A percentile compares a stretch with the other conserved stretches of the same genome.
Evolutionary conservation across 2,329 filamentous ascomycete genomes (phyloP).

Genomic region (Hortaea sp.): DNA sequence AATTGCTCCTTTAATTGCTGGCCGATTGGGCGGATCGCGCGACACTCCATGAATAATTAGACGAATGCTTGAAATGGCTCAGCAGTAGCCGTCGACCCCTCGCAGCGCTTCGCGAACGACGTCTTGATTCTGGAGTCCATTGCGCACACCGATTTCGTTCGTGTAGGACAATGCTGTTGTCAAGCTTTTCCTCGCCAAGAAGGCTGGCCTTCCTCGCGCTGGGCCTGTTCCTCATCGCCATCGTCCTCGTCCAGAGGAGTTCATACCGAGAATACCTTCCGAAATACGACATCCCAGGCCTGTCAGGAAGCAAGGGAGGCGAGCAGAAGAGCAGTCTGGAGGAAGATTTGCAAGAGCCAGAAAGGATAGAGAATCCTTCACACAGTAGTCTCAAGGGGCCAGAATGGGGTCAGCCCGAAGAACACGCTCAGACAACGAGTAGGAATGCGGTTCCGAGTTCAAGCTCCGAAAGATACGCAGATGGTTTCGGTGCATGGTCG

Average conservation of each 20-base stretch:
- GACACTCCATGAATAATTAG: too few species aligned
- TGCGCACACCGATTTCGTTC: too few species aligned
- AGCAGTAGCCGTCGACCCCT: too few species aligned
- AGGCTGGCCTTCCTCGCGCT: conserved; percentile 28
- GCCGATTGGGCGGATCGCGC: too few species aligned
- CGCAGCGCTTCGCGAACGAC: too few species aligned
- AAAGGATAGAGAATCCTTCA: conserved; percentile 1
- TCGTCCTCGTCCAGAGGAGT: conserved; percentile 15
- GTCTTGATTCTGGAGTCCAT: too few species aligned
- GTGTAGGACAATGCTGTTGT: conserved; percentile 13
- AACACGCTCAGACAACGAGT: background rate
- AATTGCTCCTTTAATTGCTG: too few species aligned
- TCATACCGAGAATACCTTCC: conserved; percentile 15
- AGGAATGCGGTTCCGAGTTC: background rate
- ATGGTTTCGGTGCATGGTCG: background rate
- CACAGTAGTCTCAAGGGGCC: background rate
- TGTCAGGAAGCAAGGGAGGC: background rate
- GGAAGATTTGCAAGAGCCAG: conserved; percentile 3
- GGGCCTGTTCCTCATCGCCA: conserved; percentile 22
- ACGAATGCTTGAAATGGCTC: too few species aligned
- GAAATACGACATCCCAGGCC: conserved; percentile 9
- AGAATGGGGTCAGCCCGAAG: background rate
- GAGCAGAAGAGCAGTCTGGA: conserved; percentile 6
- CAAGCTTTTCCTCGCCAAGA: conserved; percentile 24
- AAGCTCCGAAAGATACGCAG: background rate